Conservation (phyloP, 192 early-diverging fungal species). For the Dimargaris xerosporica region DNA sequence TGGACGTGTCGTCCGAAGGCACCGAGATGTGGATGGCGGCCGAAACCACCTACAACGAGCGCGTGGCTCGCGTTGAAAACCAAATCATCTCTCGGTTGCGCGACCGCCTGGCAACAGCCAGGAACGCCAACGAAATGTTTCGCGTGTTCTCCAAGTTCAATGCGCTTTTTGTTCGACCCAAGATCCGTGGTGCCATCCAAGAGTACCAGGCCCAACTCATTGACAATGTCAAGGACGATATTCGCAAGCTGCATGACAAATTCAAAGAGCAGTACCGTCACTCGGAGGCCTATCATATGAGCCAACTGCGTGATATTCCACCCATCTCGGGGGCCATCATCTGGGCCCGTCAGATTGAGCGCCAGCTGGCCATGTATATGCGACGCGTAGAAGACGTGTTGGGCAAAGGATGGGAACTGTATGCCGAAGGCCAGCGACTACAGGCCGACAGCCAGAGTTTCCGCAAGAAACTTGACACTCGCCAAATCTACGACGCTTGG, state of each 20-base stretch:
- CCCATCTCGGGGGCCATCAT: constrained; percentile 87
- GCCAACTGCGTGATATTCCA: constrained; percentile 82
- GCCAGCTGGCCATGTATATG: constrained; percentile 92
- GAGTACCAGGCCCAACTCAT: constrained; percentile 99
- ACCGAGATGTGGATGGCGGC: constrained; percentile 84
- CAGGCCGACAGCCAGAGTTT: constrained; percentile 77
- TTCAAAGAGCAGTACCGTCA: constrained; percentile 85
- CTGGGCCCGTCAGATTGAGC: constrained; percentile 96
- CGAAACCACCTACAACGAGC: constrained; percentile 86
- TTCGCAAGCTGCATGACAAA: constrained; percentile 85
- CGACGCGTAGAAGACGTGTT: constrained; percentile 94
- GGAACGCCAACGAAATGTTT: constrained; percentile 99
- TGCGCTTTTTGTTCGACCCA: constrained; percentile 95
- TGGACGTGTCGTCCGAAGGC: constrained; percentile 88
- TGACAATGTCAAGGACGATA: constrained; percentile 97
- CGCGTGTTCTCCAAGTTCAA: constrained; percentile 99
- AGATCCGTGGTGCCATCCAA: constrained; percentile 98
- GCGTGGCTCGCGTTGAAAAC: constrained; percentile 89
- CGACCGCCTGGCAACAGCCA: constrained; percentile 85
- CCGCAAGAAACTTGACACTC: constrained; percentile 86
- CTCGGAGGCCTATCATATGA: constrained; percentile 78
- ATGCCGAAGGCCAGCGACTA: constrained; percentile 92
- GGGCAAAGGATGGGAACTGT: constrained; percentile 92
- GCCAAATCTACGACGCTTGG: constrained; percentile 85
- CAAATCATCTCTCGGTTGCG: constrained; percentile 88